Base-by-base conservation (phyloP, 2,329 filamentous ascomycete species). In the Talaromyces sp. region DNA sequence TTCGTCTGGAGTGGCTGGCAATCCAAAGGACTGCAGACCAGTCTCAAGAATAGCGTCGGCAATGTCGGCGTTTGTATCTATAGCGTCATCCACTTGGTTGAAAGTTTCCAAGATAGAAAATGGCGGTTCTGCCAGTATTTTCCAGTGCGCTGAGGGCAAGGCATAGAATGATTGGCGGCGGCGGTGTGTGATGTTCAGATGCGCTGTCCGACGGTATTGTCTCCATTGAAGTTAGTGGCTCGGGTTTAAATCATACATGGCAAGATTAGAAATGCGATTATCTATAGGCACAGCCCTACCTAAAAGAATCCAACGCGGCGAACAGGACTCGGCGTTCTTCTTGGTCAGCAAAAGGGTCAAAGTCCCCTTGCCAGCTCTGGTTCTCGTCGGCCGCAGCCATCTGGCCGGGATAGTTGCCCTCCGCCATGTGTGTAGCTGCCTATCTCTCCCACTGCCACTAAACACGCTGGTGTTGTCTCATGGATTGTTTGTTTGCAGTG, bases 111-210 rank as follows among this genome's bases (percentile, higher is more conserved):
- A 83, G 59, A 95, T 87, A 62, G 87, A 90, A 79, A 98, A 96
- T 0, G 93, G 94, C 0, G 90, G 87, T 4, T 84, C 84, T 0
- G 92, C 88, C 0, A 99, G 85, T 71, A 96, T 83, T 70, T 90
- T 85, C 87, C 92, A 95, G 73, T 99, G 93, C 1, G 84, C 81
- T 62, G 89, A 87, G 1, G 94, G 92, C 5, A 99, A 83, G 8
- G 92, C 90, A 75, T 98, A 99, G 77, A 99, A 97, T 14, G 92
- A 89, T 75, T 95, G 92, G 31, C 96, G 88, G 27, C 95, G 89
- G 18, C 93, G 84, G 75, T 98, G 94, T 4, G 94, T 98, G 66
- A 90, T 89, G 75, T 96, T 96, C 78, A 90, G 90, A 74, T 98
- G 94, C 5, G 93, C 90, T 28, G 87, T 85, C 69, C 88, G 89